phyloP scores from a whole-genome alignment of 2,329 filamentous ascomycete species.

The Bipolaris gigantea region DNA sequence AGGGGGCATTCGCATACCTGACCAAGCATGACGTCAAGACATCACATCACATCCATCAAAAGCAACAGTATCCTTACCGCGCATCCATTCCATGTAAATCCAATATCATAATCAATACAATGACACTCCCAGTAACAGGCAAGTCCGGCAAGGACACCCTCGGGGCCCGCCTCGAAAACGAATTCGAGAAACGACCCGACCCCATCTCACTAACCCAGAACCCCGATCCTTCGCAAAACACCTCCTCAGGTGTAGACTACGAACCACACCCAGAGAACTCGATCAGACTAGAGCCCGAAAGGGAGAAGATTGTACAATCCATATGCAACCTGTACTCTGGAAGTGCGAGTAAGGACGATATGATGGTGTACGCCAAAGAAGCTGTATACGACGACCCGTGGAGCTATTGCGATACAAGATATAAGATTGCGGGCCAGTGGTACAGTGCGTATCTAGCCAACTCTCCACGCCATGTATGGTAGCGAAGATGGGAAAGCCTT shows the following conservation, averaged over 20 bases:
- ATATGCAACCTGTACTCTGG: constrained; percentile 53
- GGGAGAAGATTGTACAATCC: constrained; percentile 47
- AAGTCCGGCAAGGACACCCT: constrained; percentile 16
- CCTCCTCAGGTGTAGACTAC: constrained; percentile 35
- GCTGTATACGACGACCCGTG: constrained; percentile 54
- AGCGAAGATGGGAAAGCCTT: not conserved
- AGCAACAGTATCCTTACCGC: not conserved
- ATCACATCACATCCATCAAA: not conserved
- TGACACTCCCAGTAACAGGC: constrained; percentile 6
- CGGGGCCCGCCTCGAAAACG: constrained; percentile 12
- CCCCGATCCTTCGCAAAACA: constrained; percentile 29
- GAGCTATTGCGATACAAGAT: constrained; percentile 54
- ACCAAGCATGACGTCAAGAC: not conserved
- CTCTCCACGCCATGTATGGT: no score
- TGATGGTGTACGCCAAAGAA: constrained; percentile 53
- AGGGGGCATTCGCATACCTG: not conserved
- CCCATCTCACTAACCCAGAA: constrained; percentile 37
- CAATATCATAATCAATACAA: not conserved
- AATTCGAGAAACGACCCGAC: constrained; percentile 27
- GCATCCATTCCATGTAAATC: not conserved
- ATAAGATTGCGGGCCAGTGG: constrained; percentile 57
- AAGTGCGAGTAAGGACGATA: constrained; percentile 52
- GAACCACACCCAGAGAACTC: constrained; percentile 31
- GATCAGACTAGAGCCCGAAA: constrained; percentile 20
- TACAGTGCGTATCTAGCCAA: constrained; percentile 39